Percentiles rank a stretch among this genome's conserved stretches.
Evolutionary conservation across 495 filamentous ascomycete species (phyloP).

Genomic region (Neurospora sp.): DNA sequence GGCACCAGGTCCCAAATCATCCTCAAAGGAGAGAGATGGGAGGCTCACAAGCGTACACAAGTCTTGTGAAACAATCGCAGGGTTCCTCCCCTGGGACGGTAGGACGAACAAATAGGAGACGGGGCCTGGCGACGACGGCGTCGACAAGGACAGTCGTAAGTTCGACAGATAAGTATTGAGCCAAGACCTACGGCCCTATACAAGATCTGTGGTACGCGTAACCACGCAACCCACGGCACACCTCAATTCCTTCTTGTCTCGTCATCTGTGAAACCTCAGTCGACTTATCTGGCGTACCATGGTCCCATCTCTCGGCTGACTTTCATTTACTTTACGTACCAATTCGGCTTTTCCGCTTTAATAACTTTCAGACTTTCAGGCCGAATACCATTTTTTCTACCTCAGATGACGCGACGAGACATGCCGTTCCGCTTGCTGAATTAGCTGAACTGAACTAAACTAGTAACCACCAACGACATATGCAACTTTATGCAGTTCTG

Average conservation of each 20-base stretch:
- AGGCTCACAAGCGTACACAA: background rate
- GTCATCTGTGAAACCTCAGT: background rate
- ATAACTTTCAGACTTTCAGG: background rate
- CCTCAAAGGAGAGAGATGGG: too few relatives aligned
- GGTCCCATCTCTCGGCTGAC: background rate
- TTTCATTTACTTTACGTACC: background rate
- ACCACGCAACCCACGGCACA: background rate
- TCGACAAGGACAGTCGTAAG: background rate
- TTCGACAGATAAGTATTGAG: background rate
- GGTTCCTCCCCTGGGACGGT: background rate
- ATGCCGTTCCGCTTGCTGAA: background rate
- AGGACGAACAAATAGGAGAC: background rate
- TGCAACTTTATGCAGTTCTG: background rate
- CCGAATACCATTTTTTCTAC: background rate
- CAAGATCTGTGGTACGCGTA: background rate
- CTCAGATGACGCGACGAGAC: background rate
- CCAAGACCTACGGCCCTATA: background rate
- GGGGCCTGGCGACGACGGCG: background rate
- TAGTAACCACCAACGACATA: background rate
- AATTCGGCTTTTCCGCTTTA: background rate
- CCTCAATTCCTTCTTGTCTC: background rate
- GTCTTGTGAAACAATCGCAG: background rate
- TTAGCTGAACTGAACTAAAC: background rate
- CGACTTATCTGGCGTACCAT: background rate
- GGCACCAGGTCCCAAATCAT: background rate